These are phyloP conservation scores for Phytophthora quininea DNA, from an alignment of 352 stramenopile genomes.

Conservation along the genomic window DNA sequence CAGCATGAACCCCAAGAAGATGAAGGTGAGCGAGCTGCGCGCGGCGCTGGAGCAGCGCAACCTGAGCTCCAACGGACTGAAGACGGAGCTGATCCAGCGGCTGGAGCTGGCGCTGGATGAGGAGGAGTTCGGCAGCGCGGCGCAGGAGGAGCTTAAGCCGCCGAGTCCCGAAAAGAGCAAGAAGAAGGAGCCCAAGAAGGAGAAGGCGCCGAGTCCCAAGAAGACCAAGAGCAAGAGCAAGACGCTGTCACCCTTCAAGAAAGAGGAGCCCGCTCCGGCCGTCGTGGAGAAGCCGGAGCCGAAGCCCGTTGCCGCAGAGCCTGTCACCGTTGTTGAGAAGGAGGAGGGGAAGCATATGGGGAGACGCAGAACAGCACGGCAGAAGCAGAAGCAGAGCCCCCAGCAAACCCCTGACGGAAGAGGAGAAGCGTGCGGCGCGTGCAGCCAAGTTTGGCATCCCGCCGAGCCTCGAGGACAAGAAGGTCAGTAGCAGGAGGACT, in stretches of 20 bases:
- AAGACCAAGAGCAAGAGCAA: constrained; percentile 26
- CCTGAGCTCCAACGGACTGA: constrained; percentile 86
- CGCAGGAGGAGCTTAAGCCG: constrained; percentile 69
- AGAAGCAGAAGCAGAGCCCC: constrained; percentile 18
- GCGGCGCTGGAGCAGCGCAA: constrained; percentile 80
- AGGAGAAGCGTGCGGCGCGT: constrained; percentile 79
- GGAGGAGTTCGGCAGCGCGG: constrained; percentile 85
- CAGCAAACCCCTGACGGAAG: constrained; percentile 55
- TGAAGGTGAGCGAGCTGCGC: constrained; percentile 91
- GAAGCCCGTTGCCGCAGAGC: constrained; percentile 14
- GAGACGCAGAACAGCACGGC: constrained; percentile 7
- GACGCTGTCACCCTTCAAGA: constrained; percentile 25
- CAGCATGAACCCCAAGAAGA: constrained; percentile 89
- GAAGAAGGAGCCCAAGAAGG: constrained; percentile 29
- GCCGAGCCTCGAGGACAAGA: constrained; percentile 76
- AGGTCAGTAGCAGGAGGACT: constrained; percentile 33
- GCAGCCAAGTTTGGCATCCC: constrained; percentile 85
- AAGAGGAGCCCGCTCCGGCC: constrained; percentile 12
- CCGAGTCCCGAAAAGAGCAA: constrained; percentile 45
- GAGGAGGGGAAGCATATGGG: constrained; percentile 3
- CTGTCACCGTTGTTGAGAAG: constrained; percentile 9
- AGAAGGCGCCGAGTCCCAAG: constrained; percentile 15
- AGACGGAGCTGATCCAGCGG: constrained; percentile 90
- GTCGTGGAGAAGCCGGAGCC: constrained; percentile 7
- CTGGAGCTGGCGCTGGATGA: constrained; percentile 88